These are phyloP conservation scores for Fraxinus platypoda DNA, from an alignment of 305 asterid genomes.

Conservation along the genomic window DNA sequence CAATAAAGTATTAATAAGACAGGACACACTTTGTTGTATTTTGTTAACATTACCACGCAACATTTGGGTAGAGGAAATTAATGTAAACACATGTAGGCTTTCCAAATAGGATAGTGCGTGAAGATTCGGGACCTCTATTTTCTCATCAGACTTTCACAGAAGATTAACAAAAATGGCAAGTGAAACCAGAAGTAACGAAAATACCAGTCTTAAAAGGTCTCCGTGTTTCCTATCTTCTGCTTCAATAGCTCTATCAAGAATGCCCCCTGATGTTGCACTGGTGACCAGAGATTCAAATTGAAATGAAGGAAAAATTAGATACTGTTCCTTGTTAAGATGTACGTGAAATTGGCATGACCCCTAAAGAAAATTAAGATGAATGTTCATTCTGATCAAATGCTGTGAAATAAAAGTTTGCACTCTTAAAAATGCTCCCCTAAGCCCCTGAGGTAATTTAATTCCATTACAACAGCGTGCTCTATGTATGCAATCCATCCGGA, in stretches of 20 bases:
- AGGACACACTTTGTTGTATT: background rate
- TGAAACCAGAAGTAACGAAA: background rate
- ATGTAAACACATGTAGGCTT: background rate
- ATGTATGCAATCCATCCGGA: background rate
- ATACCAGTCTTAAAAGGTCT: background rate
- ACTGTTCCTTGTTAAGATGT: background rate
- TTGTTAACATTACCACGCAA: background rate
- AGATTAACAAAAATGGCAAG: background rate
- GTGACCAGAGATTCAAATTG: background rate
- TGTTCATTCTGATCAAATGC: background rate
- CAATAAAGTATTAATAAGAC: background rate
- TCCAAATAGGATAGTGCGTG: background rate
- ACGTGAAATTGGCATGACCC: background rate
- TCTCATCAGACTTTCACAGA: background rate
- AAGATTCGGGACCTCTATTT: background rate
- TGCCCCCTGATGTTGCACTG: slow-evolving; percentile 1
- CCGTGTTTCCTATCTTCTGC: background rate
- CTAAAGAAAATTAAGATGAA: background rate
- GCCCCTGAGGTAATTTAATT: background rate
- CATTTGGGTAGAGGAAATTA: background rate
- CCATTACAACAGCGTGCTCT: background rate
- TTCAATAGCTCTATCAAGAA: background rate
- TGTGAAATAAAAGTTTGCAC: background rate
- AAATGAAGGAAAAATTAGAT: background rate
- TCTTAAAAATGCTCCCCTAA: background rate